phyloP scores from a whole-genome alignment of 352 stramenopile genomes.

The Globisporangium yorkense region DNA sequence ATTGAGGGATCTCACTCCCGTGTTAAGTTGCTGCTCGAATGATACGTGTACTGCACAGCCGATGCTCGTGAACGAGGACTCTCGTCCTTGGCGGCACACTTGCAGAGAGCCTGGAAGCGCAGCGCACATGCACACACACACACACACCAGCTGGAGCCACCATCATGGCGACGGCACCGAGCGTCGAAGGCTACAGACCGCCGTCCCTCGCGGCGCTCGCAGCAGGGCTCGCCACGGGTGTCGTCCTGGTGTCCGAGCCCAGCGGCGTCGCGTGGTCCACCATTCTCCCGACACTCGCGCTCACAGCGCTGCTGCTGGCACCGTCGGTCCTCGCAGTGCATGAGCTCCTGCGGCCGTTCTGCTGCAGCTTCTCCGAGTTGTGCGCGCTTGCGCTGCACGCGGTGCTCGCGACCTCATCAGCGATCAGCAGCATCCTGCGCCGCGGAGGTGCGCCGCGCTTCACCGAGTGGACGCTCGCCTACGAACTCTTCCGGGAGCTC shows the following conservation, averaged over 20 bases:
- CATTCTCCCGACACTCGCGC: conserved; percentile 6
- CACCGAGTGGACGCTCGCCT: conserved; percentile 39
- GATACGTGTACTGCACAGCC: no score
- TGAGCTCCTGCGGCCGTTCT: conserved; percentile 37
- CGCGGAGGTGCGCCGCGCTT: conserved; percentile 33
- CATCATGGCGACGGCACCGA: neutral
- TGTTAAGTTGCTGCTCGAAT: no score
- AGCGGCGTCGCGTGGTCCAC: conserved; percentile 15
- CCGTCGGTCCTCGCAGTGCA: conserved; percentile 19
- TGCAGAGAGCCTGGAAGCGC: no score
- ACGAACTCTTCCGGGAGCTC: conserved; percentile 27
- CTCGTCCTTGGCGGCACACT: no score
- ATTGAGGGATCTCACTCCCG: no score
- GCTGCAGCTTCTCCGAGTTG: conserved; percentile 24
- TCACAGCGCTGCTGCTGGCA: conserved; percentile 9
- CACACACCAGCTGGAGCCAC: neutral
- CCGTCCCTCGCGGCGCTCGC: neutral
- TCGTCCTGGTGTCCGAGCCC: conserved; percentile 12
- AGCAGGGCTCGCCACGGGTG: neutral
- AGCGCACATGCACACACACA: no score
- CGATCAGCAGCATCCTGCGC: conserved; percentile 5
- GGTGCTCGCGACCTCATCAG: neutral
- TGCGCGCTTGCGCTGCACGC: conserved; percentile 20
- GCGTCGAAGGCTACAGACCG: neutral
- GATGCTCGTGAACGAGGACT: no score